Evolutionary conservation across 352 stramenopile species (phyloP), one percentile per base, ranked within the genome.

Genomic region (Phytophthora boehmeriae): DNA sequence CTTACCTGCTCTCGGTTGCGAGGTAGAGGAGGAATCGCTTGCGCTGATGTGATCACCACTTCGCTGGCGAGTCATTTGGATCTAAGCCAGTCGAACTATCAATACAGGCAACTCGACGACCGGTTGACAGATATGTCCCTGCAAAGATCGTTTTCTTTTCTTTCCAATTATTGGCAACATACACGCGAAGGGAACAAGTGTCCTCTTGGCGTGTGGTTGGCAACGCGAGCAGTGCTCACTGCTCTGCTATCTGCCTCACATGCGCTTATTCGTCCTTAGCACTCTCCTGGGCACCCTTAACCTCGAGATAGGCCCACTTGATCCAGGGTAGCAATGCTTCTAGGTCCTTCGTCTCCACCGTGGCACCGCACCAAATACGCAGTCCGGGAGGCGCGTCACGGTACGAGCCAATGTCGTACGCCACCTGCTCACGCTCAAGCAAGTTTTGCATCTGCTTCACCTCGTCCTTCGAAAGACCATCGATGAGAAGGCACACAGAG

Each of bases 281-380:
- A 9, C 46, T 58, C 17, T 66, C 62, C 20, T 66, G 32, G 2
- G 63, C 63, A 39, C 69, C 76, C 66, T 97, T 96, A 34, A 94
- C 89, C 69, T 97, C 84, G 9, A 96, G 85, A 70, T 98, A 99
- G 16, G 97, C 97, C 96, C 96, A 99, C 76, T 98, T 96, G 71
- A 99, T 91, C 97, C 97, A 99, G 10, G 98, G 98, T 84, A 99
- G 95, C 53, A 99, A 73, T 52, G 94, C 93, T 71, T 99, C 94
- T 9, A 99, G 63, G 80, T 99, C 97, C 58, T 95, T 90, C 43
- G 93, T 98, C 80, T 99, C 97, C 42, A 99, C 97, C 5, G 97
- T 99, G n/a, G 97, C 97, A 55, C 97, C 97, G 75, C 97, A 99
- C 97, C 97, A 99, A 80, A 99, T 99, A 53, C 97, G 88, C 61